Conservation (phyloP, 2,329 filamentous ascomycete genomes). For the Thielaviopsis ethacetica region DNA sequence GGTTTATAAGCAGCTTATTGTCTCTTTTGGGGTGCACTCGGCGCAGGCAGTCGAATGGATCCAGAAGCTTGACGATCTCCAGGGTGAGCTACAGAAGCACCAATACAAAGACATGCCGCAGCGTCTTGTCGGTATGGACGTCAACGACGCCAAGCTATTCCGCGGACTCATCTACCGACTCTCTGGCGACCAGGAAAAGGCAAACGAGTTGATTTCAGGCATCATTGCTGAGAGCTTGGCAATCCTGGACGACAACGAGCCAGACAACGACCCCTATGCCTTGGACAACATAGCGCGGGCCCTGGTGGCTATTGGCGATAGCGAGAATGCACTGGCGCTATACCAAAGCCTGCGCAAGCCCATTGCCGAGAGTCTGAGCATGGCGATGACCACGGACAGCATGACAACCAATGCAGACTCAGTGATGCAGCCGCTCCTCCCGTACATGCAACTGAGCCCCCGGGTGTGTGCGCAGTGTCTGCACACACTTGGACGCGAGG, state of each 20-base stretch:
- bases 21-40: constrained; percentile 15
- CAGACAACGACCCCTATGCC: constrained; percentile 25
- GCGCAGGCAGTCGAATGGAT: constrained; percentile 20
- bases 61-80: constrained; percentile 21
- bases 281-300: constrained; percentile 25
- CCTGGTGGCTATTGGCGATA: constrained; percentile 23
- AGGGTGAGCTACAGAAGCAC: constrained; percentile 22
- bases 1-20: constrained; percentile 22
- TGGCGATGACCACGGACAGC: constrained; percentile 17
- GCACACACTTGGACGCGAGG: constrained; percentile 18
- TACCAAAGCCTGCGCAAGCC: constrained; percentile 23
- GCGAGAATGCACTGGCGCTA: constrained; percentile 21
- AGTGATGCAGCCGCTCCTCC: constrained; percentile 21
- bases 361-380: constrained; percentile 17
- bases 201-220: constrained; percentile 18
- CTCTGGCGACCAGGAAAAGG: constrained; percentile 16
- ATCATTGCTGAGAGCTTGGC: constrained; percentile 23
- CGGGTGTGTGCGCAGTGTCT: constrained; percentile 25
- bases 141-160: constrained; percentile 26
- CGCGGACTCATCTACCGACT: constrained; percentile 23
- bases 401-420: constrained; percentile 15
- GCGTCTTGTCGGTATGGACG: constrained; percentile 25
- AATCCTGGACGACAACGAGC: constrained; percentile 25
- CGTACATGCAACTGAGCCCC: constrained; percentile 20
- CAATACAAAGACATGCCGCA: constrained; percentile 24